Evolutionary conservation across 345 rosid genomes (phyloP).

Genomic region (Anastatica hierochuntica): DNA sequence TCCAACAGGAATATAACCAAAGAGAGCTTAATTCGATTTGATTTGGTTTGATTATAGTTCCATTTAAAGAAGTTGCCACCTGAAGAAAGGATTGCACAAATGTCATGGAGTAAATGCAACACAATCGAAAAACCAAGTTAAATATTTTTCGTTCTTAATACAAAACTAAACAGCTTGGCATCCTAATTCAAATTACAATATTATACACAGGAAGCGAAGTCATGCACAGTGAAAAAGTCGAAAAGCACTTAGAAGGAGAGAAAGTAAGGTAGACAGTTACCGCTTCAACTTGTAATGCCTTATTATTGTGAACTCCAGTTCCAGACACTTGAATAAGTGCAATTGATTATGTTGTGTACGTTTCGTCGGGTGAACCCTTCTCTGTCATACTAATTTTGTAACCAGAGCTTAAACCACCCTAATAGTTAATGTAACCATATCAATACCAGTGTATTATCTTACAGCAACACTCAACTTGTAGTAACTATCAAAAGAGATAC

Average conservation of each 20-base stretch:
- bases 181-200: not conserved
- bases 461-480: conserved; percentile 8
- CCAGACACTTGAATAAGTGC: conserved; percentile 86
- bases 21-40: too few relatives aligned
- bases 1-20: too few relatives aligned
- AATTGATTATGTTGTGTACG: conserved; percentile 55
- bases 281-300: conserved; percentile 72
- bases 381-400: conserved; percentile 63
- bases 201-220: not conserved
- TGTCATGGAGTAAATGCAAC: too few relatives aligned
- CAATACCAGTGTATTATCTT: conserved; percentile 3
- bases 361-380: conserved; percentile 55
- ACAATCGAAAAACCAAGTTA: too few relatives aligned
- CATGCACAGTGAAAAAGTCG: not conserved
- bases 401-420: conserved; percentile 97
- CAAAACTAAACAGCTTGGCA: too few relatives aligned
- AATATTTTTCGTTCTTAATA: too few relatives aligned
- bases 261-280: conserved; percentile 31
- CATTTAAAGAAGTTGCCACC: conserved; percentile 84
- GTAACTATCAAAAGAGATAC: conserved; percentile 27
- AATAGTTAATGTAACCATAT: conserved; percentile 18
- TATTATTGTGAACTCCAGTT: conserved; percentile 61
- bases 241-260: not conserved
- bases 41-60: too few relatives aligned
- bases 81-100: conserved; percentile 16